Conservation (phyloP, 148 eudicot genomes). For the Cornus kousa region DNA sequence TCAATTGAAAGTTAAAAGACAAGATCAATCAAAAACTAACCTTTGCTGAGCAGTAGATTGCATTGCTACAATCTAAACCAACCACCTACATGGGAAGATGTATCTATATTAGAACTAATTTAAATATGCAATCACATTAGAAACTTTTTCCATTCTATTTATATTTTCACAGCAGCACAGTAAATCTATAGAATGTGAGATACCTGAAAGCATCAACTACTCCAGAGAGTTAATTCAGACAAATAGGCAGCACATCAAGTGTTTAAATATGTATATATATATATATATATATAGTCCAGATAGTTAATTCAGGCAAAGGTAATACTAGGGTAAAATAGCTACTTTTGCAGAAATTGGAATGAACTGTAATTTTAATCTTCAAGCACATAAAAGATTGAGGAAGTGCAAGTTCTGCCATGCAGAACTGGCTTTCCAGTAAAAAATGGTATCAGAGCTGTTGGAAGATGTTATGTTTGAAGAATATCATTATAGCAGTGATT, state of each 20-base stretch:
- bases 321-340: neutral
- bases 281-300: no score
- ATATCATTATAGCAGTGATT: no score
- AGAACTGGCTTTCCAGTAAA: neutral
- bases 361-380: neutral
- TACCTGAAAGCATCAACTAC: neutral
- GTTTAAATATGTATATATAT: no score
- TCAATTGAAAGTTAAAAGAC: neutral
- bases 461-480: no score
- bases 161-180: neutral
- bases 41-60: constrained; percentile 95
- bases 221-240: neutral
- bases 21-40: constrained; percentile 34
- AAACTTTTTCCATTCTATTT: neutral
- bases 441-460: no score
- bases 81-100: constrained; percentile 49
- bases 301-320: neutral
- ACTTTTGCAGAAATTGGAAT: neutral
- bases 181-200: neutral
- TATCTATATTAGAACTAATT: constrained; percentile 4
- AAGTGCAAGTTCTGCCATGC: neutral
- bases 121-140: neutral
- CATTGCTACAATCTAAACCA: constrained; percentile 94
- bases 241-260: neutral
- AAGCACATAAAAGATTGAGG: neutral